Base-by-base conservation (phyloP, 176 grass and related monocot genomes). In the Oryza nivara region DNA sequence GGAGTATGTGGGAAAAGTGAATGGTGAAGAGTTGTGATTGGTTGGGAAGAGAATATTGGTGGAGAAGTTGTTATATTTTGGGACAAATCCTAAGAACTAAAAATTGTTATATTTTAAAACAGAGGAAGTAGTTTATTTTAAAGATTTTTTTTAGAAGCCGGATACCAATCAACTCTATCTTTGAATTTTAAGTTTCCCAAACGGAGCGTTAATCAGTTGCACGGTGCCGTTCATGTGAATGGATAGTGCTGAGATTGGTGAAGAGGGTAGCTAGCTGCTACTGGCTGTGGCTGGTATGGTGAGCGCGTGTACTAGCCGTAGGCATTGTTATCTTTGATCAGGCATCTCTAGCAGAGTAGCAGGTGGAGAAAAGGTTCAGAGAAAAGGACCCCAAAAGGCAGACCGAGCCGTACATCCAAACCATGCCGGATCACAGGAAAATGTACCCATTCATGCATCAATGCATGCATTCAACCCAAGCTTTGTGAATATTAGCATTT, bases 341-440 rank as follows among this genome's bases (percentile, higher is more conserved):
- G 40, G 51, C 51, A 54, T 43, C 56, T 12, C 12, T 49, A 49
- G 12, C 47, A 49, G 12, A 49, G 47, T 22, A 65, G 51, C 32
- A 61, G 74, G 32, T 13, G 2, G 19, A 41, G 15, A 15, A 23
- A 63, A 77, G 13, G n/a, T 46, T 43, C 76, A 78, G 76, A 19
- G 52, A 60, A 60, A 76, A 13, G 64, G 51, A 22, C 10, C 19
- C 26, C 73, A 11, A 54, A 63, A 65, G 56, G 56, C 40, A 13
- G 60, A 47, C n/a, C 61, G 32, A 28, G 19, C 41, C 61, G 41
- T 79, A 67, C 41, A 43, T 6, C 15, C 23, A 65, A 19, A 43
- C n/a, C 68, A 58, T 72, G 67, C 80, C 51, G 51, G 49, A 68
- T 58, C 54, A 58, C 54, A n/a, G 54, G 17, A 63, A 63, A 68